phyloP scores from a whole-genome alignment of 306 rosid species.

The Cucurbita argyrosperma region DNA sequence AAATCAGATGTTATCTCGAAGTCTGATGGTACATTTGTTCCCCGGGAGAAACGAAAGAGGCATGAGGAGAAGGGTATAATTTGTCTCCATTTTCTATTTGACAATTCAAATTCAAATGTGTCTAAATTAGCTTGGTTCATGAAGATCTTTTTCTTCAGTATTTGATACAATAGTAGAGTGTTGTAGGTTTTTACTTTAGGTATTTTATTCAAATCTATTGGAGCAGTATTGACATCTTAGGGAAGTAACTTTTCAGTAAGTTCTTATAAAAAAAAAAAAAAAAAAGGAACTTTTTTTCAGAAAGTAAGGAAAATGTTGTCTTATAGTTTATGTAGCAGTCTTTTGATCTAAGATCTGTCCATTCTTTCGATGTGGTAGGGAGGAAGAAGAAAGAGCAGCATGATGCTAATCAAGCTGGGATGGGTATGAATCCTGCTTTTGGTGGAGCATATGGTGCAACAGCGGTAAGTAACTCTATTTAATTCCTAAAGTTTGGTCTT shows the following conservation, averaged over 20 bases:
- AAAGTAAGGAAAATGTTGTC: neutral
- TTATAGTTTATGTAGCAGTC: neutral
- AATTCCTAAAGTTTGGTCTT: neutral
- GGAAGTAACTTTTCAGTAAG: neutral
- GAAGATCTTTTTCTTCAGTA: neutral
- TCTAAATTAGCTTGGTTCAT: neutral
- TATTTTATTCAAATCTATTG: neutral
- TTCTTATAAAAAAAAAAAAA: too few relatives aligned
- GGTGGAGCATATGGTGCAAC: conserved; percentile 65
- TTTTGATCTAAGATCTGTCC: neutral
- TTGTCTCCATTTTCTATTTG: neutral
- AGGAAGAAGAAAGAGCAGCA: conserved; percentile 83
- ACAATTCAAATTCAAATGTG: neutral
- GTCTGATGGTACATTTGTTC: conserved; percentile 82
- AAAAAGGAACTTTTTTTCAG: neutral
- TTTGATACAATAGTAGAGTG: neutral
- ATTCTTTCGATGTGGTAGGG: conserved; percentile 26
- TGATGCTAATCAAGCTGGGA: conserved; percentile 74
- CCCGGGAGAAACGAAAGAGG: conserved; percentile 71
- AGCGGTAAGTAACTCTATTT: conserved; percentile 22
- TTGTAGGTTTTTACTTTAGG: neutral
- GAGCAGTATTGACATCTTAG: neutral
- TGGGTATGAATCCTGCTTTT: conserved; percentile 72
- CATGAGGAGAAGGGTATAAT: conserved; percentile 69
- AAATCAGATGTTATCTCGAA: conserved; percentile 74